phyloP scores from a whole-genome alignment of 2,329 filamentous ascomycete species.

The Colletotrichum salicis region DNA sequence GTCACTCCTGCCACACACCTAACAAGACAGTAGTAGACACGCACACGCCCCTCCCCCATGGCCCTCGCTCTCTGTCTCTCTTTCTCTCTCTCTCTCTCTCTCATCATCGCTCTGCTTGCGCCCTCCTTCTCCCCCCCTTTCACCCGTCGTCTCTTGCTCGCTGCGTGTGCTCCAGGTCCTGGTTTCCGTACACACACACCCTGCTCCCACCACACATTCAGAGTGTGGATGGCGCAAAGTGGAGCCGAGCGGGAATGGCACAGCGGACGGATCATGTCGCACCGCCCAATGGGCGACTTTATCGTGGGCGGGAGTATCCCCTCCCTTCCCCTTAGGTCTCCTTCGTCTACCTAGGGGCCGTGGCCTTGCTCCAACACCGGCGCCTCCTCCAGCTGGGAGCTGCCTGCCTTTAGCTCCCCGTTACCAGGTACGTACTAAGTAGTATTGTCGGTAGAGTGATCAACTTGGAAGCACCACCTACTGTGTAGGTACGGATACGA shows the following conservation, averaged over 20 bases:
- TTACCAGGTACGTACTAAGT: background rate
- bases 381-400: constrained; percentile 1
- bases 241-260: constrained; percentile 32
- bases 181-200: constrained; percentile 2
- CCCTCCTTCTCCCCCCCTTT: background rate
- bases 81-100: background rate
- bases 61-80: background rate
- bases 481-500: background rate
- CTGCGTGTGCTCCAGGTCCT: background rate
- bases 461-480: background rate
- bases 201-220: background rate
- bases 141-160: background rate
- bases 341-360: constrained; percentile 6
- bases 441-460: background rate
- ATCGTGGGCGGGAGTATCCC: constrained; percentile 23
- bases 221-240: constrained; percentile 21
- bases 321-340: constrained; percentile 25
- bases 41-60: background rate
- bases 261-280: constrained; percentile 34
- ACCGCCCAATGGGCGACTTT: constrained; percentile 31
- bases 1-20: background rate
- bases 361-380: background rate
- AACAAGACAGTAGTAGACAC: background rate
- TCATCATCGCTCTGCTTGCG: background rate
- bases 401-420: background rate